A percentile compares a stretch with the other conserved stretches of the same genome.
These are phyloP conservation scores for Candida schatavii DNA, from an alignment of 805 yeast genomes.

Conservation along the genomic window DNA sequence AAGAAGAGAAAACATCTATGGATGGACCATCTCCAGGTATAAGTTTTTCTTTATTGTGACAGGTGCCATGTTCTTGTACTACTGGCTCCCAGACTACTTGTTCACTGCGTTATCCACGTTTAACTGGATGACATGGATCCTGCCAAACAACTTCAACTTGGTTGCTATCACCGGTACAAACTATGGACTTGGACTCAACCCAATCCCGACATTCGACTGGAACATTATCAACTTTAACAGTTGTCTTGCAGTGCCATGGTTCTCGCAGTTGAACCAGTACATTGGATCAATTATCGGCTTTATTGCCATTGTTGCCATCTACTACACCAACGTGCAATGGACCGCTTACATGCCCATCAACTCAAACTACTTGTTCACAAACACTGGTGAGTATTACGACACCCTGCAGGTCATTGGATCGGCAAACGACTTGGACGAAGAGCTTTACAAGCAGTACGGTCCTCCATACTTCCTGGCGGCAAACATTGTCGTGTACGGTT, in stretches of 20 bases:
- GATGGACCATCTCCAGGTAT: slow-evolving; percentile 30
- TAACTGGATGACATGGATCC: slow-evolving; percentile 32
- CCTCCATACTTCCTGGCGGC: slow-evolving; percentile 32
- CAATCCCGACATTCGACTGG: slow-evolving; percentile 30
- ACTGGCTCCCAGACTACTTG: slow-evolving; percentile 29
- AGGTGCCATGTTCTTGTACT: slow-evolving; percentile 21
- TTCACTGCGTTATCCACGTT: slow-evolving; percentile 23
- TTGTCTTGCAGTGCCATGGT: slow-evolving; percentile 22
- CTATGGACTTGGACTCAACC: slow-evolving; percentile 29
- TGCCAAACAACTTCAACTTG: slow-evolving; percentile 21
- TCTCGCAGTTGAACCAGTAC: slow-evolving; percentile 19
- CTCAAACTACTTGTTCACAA: slow-evolving; percentile 29
- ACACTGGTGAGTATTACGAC: slow-evolving; percentile 44
- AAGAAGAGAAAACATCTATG: slow-evolving; percentile 25
- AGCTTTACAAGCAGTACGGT: slow-evolving; percentile 21
- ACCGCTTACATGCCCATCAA: slow-evolving; percentile 25
- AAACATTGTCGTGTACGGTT: slow-evolving; percentile 25
- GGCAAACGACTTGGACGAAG: slow-evolving; percentile 24
- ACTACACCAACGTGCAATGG: slow-evolving; percentile 28
- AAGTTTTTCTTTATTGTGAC: slow-evolving; percentile 15
- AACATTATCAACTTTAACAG: slow-evolving; percentile 16
- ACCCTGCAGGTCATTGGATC: slow-evolving; percentile 41
- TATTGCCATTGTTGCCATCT: slow-evolving; percentile 24
- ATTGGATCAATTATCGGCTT: slow-evolving; percentile 23
- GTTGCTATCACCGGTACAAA: slow-evolving; percentile 24